A percentile compares a stretch with the other conserved stretches of the same genome.
phyloP scores from a whole-genome alignment of 2,329 filamentous ascomycete species.

The Penicillium brasilianum region DNA sequence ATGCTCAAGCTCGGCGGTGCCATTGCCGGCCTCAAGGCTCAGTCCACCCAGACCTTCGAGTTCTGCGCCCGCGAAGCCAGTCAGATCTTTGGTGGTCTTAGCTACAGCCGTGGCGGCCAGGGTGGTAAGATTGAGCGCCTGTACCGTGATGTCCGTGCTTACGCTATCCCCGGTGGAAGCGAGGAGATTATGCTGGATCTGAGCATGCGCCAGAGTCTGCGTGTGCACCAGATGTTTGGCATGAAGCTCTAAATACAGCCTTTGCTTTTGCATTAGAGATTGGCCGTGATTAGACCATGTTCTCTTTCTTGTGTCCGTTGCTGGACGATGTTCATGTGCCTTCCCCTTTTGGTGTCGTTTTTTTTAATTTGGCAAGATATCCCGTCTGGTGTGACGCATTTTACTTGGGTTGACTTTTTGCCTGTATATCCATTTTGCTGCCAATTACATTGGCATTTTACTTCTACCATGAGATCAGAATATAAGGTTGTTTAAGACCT shows the following conservation, averaged over 20 bases:
- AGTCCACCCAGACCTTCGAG: slow-evolving; percentile 92
- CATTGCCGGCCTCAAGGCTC: slow-evolving; percentile 92
- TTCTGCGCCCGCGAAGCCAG: slow-evolving; percentile 95
- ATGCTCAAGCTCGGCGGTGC: slow-evolving; percentile 95
- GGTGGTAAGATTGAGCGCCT: slow-evolving; percentile 93
- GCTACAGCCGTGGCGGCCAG: slow-evolving; percentile 90
- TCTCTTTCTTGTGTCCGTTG: slow-evolving; percentile 11
- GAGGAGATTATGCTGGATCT: slow-evolving; percentile 99
- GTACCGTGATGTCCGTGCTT: slow-evolving; percentile 93
- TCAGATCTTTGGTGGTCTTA: slow-evolving; percentile 95
- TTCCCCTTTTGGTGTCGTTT: slow-evolving; percentile 6
- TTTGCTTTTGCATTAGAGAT: background rate
- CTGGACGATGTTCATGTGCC: slow-evolving; percentile 2
- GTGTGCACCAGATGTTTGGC: slow-evolving; percentile 85
- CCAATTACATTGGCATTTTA: slow-evolving; percentile 3
- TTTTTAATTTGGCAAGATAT: slow-evolving; percentile 31
- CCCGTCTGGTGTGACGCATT: slow-evolving; percentile 26
- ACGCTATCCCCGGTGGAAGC: slow-evolving; percentile 92
- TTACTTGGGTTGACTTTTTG: slow-evolving; percentile 13
- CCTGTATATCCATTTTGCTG: slow-evolving; percentile 22
- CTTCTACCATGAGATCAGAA: background rate
- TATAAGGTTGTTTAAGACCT: background rate
- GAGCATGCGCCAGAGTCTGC: slow-evolving; percentile 87
- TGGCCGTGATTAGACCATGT: slow-evolving; percentile 10
- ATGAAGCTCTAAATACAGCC: slow-evolving; percentile 79